Percentiles rank a stretch among this genome's conserved stretches.
Evolutionary conservation across 495 filamentous ascomycete species (phyloP).

Genomic region (Penicillium ochrochloron): DNA sequence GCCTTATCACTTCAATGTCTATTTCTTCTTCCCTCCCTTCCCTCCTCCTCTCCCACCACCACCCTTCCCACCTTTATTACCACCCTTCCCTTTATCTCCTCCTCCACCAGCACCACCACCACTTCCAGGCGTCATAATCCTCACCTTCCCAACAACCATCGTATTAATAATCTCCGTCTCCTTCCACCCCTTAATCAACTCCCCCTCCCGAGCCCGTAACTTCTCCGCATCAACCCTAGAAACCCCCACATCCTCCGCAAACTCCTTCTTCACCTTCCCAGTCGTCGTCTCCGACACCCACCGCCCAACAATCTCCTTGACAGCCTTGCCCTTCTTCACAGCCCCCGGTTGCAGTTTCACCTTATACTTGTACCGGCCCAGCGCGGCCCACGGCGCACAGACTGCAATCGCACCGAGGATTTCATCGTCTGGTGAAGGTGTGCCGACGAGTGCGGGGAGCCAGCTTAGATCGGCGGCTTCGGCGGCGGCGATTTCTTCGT

Average conservation of each 20-base stretch:
- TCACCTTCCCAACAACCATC: constrained; percentile 84
- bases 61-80: constrained; percentile 49
- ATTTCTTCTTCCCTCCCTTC: constrained; percentile 30
- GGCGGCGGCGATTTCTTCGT: constrained; percentile 54
- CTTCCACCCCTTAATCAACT: constrained; percentile 78
- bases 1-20: background rate
- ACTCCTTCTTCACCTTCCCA: constrained; percentile 54
- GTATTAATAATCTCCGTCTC: constrained; percentile 80
- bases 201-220: constrained; percentile 81
- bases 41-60: constrained; percentile 54
- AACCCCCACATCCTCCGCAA: constrained; percentile 53
- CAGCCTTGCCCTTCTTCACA: constrained; percentile 92
- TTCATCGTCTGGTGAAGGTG: constrained; percentile 79
- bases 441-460: constrained; percentile 78
- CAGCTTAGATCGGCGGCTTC: constrained; percentile 56
- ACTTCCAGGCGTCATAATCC: constrained; percentile 68
- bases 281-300: constrained; percentile 65
- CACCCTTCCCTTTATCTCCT: constrained; percentile 51
- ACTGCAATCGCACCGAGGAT: constrained; percentile 88
- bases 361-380: constrained; percentile 82
- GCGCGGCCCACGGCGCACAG: constrained; percentile 86
- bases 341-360: constrained; percentile 89
- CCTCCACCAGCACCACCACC: constrained; percentile 44
- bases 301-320: constrained; percentile 79
- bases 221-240: constrained; percentile 70